Evolutionary conservation across 1,284 basidiomycete genomes (phyloP), one percentile per base, ranked within the genome.

Genomic region (Cryptococcus maquisensis): DNA sequence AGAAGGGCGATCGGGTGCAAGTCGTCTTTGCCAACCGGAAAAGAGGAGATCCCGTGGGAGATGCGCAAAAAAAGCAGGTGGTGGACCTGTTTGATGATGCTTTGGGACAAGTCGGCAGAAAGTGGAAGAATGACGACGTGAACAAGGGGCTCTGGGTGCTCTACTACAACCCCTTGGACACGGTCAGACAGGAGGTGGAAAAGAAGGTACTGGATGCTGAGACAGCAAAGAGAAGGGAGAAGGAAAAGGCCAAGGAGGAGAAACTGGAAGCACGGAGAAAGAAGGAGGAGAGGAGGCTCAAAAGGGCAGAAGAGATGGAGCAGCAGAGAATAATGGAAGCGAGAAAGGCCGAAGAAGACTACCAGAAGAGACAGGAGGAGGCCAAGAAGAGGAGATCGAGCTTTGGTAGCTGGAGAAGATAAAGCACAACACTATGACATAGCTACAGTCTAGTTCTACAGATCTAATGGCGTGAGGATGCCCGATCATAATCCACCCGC

Each of bases 171-270:
- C 83, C 90, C 26, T 84, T 85, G 67, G 82, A 78, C 49, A 89
- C 92, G 68, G 78, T 97, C 52, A 89, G 95, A 61, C 90, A 94
- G 68, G 80, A 94, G 42, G 86, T 83, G 77, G 86, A 85, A 76
- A 83, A 83, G 57, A 84, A 68, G 59, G 54, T 92, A 53, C 75
- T 82, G 23, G 88, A 90, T 20, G 86, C 88, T 74, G 90, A 87
- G 77, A 87, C 90, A 59, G 91, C 56, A 13, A 67, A 64, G 57
- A 52, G 53, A 47, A 36, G 49, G 37, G 48, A 48, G 9, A 55
- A 59, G 43, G 60, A 67, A 28, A 62, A 61, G 48, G 59, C 62
- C 50, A 68, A 67, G 55, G 65, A 68, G 15, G 81, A 59, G 56
- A 57, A 51, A 24, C 49, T 51, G 7, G 43, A 52, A 38, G 57